Percentiles rank a stretch among this genome's conserved stretches.
Evolutionary conservation across 768 basidiomycete species (phyloP).

Genomic region (Trametes cingulata): DNA sequence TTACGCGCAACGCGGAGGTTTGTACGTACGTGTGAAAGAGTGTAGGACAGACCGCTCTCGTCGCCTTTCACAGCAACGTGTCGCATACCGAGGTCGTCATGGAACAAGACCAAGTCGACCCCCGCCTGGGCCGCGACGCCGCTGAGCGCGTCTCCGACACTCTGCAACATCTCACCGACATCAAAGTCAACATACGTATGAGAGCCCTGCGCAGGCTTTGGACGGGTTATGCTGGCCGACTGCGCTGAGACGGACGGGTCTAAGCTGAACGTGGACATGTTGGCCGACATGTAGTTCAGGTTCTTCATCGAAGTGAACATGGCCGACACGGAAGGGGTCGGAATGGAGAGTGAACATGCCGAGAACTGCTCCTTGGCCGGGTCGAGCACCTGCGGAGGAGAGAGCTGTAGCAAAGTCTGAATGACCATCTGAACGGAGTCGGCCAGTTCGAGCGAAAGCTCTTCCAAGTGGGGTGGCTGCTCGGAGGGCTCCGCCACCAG

Average conservation of each 20-base stretch:
- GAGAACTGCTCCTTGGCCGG: slow-evolving; percentile 93
- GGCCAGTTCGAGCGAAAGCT: slow-evolving; percentile 84
- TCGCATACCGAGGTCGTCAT: slow-evolving; percentile 86
- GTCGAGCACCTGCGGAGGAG: slow-evolving; percentile 87
- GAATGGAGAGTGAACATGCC: slow-evolving; percentile 83
- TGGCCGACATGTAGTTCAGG: slow-evolving; percentile 91
- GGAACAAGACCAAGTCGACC: slow-evolving; percentile 90
- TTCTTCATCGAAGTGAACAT: slow-evolving; percentile 92
- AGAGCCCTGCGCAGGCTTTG: slow-evolving; percentile 6
- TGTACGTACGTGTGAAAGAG: slow-evolving; percentile 77
- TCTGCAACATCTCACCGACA: slow-evolving; percentile 88
- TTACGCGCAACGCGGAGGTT: background rate
- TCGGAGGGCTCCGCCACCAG: slow-evolving; percentile 28
- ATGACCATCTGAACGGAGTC: slow-evolving; percentile 90
- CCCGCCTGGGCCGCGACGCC: slow-evolving; percentile 79
- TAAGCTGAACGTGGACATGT: slow-evolving; percentile 57
- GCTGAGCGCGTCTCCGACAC: slow-evolving; percentile 83
- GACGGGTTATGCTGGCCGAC: background rate
- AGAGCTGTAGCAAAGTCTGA: slow-evolving; percentile 88
- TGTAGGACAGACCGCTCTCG: slow-evolving; percentile 80
- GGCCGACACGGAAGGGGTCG: slow-evolving; percentile 84
- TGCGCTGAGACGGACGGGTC: slow-evolving; percentile 18
- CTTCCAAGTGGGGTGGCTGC: slow-evolving; percentile 50
- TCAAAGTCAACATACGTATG: slow-evolving; percentile 64
- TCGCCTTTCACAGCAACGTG: slow-evolving; percentile 84